Conservation (phyloP, 2,329 filamentous ascomycete species). For the Alternaria alternata region DNA sequence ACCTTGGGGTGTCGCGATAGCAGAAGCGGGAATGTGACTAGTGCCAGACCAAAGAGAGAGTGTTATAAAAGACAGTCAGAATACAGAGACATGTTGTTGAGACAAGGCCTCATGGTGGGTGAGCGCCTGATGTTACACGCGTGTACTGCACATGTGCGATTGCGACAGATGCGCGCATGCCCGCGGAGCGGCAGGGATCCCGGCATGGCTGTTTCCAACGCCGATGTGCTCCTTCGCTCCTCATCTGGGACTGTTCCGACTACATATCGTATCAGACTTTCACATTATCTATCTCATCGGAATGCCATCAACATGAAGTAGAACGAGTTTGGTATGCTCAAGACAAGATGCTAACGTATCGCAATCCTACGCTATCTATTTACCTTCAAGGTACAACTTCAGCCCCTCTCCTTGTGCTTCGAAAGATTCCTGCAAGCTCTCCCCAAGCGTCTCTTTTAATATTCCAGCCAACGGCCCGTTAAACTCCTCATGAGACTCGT, state of each 20-base stretch:
- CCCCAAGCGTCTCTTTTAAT: constrained; percentile 23
- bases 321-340: neutral
- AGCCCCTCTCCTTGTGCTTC: constrained; percentile 39
- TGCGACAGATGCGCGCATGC: constrained; percentile 14
- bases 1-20: neutral
- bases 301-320: neutral
- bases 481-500: constrained; percentile 44
- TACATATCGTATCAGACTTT: neutral
- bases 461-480: constrained; percentile 25
- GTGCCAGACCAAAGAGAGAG: neutral
- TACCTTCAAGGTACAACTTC: constrained; percentile 28
- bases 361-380: neutral
- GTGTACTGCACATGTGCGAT: constrained; percentile 21
- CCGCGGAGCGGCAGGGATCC: constrained; percentile 9
- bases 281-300: neutral
- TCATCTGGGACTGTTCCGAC: neutral
- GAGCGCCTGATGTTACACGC: constrained; percentile 28
- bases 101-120: constrained; percentile 17
- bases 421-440: constrained; percentile 35
- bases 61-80: constrained; percentile 7
- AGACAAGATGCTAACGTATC: neutral
- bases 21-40: neutral
- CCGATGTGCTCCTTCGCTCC: neutral
- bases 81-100: constrained; percentile 6
- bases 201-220: neutral